Evolutionary conservation across 2,329 filamentous ascomycete species (phyloP), one percentile per base, ranked within the genome.

Genomic region (Pseudopithomyces chartarum): DNA sequence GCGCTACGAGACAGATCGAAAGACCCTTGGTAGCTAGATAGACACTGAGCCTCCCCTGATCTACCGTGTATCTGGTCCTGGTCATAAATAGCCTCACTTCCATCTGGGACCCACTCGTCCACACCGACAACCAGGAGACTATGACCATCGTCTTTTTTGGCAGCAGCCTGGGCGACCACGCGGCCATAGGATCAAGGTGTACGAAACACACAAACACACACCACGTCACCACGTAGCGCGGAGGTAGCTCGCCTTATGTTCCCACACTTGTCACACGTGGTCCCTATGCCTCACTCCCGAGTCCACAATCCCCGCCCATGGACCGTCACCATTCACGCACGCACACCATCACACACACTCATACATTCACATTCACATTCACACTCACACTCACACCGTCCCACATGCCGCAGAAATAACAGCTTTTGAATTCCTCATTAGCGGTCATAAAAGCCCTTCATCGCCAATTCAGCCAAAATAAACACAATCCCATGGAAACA

Each of bases 351-450:
- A 13, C 47, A 19, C 12, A 11, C 34, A 39, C 20, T 42, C 8
- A 7, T 20, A n/a, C 11, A n/a, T n/a, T n/a, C n/a, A n/a, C n/a
- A n/a, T n/a, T n/a, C n/a, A n/a, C n/a, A n/a, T n/a, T n/a, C n/a
- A n/a, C n/a, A n/a, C n/a, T n/a, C n/a, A n/a, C n/a, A n/a, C 22
- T 32, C 49, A 56, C 34, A 6, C 32, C 36, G 19, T 4, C 22
- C 17, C 39, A 42, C 40, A 17, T n/a, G 17, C n/a, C 22, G 15
- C 38, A 64, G 68, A 68, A 68, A 64, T 54, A 69, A 71, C 64
- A 73, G 71, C 72, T 75, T 75, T 75, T 75, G 64, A n/a, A 73
- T 74, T 75, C 66, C 70, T 74, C 70, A 68, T 72, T 69, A 69
- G 70, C 66, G 57, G 73, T 60, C 68, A 70, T 65, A 62, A 68